Base-by-base conservation (phyloP, 352 stramenopile genomes). In the Phytophthora melonis region DNA sequence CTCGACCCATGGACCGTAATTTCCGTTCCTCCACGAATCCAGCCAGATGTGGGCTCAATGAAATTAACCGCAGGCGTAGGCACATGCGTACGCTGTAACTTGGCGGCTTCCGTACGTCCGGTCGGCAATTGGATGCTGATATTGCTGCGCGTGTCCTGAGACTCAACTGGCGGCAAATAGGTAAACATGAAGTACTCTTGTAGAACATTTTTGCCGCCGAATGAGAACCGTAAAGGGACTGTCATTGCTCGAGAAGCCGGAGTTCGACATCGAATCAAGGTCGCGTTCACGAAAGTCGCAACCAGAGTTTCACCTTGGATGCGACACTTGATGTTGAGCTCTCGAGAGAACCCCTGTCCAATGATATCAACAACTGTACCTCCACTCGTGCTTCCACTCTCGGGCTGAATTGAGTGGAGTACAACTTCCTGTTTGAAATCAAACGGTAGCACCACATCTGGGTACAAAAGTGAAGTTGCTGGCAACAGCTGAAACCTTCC, bases 291-390 rank as follows among this genome's bases (percentile, higher is more conserved):
- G 61, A 77, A 83, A 13, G 47, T 74, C 14, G 58, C 70, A 18
- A 18, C 21, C 21, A 34, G 36, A 3, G 23, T 25, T 34, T 61
- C 55, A 16, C 36, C 58, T 13, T 71, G 62, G 53, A 89, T 74
- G 18, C 65, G 54, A 52, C 81, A 89, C 3, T 59, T 61, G 1
- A 87, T 55, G 18, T 73, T 50, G 0, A 67, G 36, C 43, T 74
- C 73, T 27, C 21, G 68, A 27, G 65, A 75, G 59, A 87, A 89
- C 6, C 77, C 79, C 47, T 84, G 67, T 1, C 79, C 81, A 50
- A 64, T 18, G 23, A 90, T 45, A 36, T 76, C 49, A 27, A 90
- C 55, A 43, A 74, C 6, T 7, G 69, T 78, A 5, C 36, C 58
- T 3, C 57, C 66, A 5, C 53, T 70, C 5, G 62, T 66, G 23